phyloP scores from a whole-genome alignment of 345 rosid genomes.

The Reutealis trisperma region DNA sequence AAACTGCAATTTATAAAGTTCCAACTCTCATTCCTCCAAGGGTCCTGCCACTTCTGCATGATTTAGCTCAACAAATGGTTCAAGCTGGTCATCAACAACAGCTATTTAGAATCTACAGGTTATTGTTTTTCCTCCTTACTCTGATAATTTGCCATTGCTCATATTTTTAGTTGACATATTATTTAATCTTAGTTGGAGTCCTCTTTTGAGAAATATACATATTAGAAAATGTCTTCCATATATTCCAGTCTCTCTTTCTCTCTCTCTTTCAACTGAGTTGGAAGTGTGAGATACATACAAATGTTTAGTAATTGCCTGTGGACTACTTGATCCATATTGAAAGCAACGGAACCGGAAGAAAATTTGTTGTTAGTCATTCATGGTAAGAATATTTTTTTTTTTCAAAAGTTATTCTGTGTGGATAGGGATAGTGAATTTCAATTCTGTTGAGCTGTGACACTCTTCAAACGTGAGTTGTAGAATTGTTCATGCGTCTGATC shows the following conservation, averaged over 20 bases:
- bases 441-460: not conserved
- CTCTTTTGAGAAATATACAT: not conserved
- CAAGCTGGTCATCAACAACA: conserved; percentile 95
- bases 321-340: not conserved
- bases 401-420: not conserved
- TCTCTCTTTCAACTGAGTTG: not conserved
- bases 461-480: conserved; percentile 8
- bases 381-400: too few species aligned
- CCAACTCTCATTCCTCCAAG: conserved; percentile 85
- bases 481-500: not conserved
- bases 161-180: not conserved
- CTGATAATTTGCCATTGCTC: not conserved
- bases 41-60: conserved; percentile 80
- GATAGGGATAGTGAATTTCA: not conserved
- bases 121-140: conserved; percentile 1
- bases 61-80: conserved; percentile 80
- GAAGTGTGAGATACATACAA: not conserved
- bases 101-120: conserved; percentile 76
- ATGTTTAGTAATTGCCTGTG: too few species aligned
- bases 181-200: not conserved
- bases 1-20: conserved; percentile 62
- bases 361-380: not conserved
- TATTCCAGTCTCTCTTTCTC: not conserved
- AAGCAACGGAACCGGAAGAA: not conserved
- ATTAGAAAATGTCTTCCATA: not conserved